These are phyloP conservation scores for Acephala macrosclerotiorum DNA, from an alignment of 2,329 filamentous ascomycete genomes.

Conservation along the genomic window DNA sequence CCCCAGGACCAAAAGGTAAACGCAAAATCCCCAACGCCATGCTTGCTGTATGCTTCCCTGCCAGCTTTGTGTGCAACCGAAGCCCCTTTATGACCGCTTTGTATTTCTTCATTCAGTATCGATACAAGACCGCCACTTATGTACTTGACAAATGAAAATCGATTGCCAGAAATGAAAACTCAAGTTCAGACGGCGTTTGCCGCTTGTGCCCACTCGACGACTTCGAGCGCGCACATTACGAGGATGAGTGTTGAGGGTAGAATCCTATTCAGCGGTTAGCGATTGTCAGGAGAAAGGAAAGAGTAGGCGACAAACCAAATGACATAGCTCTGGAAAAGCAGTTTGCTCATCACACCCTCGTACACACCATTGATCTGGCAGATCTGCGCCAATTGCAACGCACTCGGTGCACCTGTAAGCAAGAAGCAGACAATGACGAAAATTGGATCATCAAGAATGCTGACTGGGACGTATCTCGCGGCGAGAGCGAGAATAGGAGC, in stretches of 20 bases:
- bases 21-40: neutral
- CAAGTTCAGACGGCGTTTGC: neutral
- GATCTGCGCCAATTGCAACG: conserved; percentile 94
- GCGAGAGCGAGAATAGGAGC: conserved; percentile 85
- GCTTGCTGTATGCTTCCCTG: neutral
- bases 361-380: conserved; percentile 98
- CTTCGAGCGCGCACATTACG: conserved; percentile 90
- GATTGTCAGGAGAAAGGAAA: neutral
- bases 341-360: conserved; percentile 90
- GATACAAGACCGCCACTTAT: conserved; percentile 4
- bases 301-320: conserved; percentile 70
- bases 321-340: conserved; percentile 96
- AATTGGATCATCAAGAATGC: conserved; percentile 96
- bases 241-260: conserved; percentile 90
- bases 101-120: neutral
- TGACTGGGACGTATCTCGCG: conserved; percentile 90
- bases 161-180: neutral
- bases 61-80: neutral
- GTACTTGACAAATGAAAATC: conserved; percentile 7
- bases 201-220: conserved; percentile 80
- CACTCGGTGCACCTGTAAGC: conserved; percentile 90
- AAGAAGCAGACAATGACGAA: conserved; percentile 98
- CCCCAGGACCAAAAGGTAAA: neutral
- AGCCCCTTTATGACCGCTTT: neutral
- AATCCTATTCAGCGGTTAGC: conserved; percentile 62